A percentile compares a stretch with the other conserved stretches of the same genome.
Evolutionary conservation across 2,329 filamentous ascomycete genomes (phyloP).

Genomic region (Colletotrichum lupini): DNA sequence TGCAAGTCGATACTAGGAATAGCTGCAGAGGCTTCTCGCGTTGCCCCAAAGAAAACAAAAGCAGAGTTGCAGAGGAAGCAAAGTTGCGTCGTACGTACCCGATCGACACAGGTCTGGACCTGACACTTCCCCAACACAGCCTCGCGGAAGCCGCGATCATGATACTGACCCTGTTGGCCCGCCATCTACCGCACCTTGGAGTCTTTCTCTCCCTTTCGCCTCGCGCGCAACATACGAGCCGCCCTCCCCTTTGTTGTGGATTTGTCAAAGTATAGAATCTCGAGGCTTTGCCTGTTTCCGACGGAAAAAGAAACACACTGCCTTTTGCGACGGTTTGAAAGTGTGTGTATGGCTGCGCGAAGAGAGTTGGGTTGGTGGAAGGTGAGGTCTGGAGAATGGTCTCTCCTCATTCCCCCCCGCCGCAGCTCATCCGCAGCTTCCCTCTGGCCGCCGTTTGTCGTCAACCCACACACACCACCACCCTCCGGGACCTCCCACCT

Average conservation of each 20-base stretch:
- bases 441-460: constrained; percentile 2
- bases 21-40: neutral
- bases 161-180: constrained; percentile 11
- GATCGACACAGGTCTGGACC: constrained; percentile 49
- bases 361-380: neutral
- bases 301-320: neutral
- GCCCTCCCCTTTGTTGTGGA: neutral
- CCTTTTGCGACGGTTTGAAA: neutral
- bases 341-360: neutral
- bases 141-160: constrained; percentile 36
- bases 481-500: neutral
- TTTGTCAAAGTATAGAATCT: neutral
- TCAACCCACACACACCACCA: neutral
- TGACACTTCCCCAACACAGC: constrained; percentile 49
- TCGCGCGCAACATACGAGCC: constrained; percentile 34
- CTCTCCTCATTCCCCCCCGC: neutral
- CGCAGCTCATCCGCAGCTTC: constrained; percentile 22
- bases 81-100: constrained; percentile 42
- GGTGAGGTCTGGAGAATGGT: neutral
- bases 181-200: constrained; percentile 35
- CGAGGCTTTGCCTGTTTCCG: neutral
- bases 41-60: neutral
- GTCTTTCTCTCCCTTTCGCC: constrained; percentile 26
- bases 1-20: neutral
- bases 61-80: neutral